Base-by-base conservation (phyloP, 768 basidiomycete genomes). In the Amanita phalloides region DNA sequence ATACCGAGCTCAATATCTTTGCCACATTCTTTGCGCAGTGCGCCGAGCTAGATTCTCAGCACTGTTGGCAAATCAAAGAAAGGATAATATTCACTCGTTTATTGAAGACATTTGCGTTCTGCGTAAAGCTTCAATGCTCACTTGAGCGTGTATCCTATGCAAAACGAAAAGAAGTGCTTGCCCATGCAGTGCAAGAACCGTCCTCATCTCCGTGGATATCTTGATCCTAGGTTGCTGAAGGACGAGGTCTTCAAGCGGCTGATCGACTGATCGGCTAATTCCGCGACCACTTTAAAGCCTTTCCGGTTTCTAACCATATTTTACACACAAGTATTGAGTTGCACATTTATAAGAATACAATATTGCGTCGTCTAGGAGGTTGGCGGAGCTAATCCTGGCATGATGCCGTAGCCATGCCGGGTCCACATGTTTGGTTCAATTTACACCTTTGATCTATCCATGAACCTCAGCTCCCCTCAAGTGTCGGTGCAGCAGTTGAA, bases 91-190 rank as follows among this genome's bases (percentile, higher is more conserved):
- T 64, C 54, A 86, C 86, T 59, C 84, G 73, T 69, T 84, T 88
- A 64, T 76, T 82, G 63, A 87, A 84, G 51, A 86, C 76, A 25
- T 54, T 68, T 6, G 75, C 84, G 57, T 85, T 90, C 64, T 89
- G 86, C 8, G 84, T 75, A 58, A 79, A 83, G n/a, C 86, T 86
- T 54, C 21, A 21, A 49, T 20, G 28, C 45, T 28, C 37, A 53
- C 17, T 45, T 48, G 23, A 38, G 37, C 48, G 36, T 33, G 14
- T 5, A 21, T 37, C 5, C 30, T 50, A 4, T 28, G 14, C 3
- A 26, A 30, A 9, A 13, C 35, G 20, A 8, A 39, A 53, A 32
- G 38, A 25, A 53, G 13, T 13, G 11, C 64, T 53, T 47, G 73
- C 72, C 74, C 74, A 58, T 75, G 74, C 20, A 75, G 57, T 2